phyloP scores from a whole-genome alignment of 805 yeast species.

The Barnettozyma populi region DNA sequence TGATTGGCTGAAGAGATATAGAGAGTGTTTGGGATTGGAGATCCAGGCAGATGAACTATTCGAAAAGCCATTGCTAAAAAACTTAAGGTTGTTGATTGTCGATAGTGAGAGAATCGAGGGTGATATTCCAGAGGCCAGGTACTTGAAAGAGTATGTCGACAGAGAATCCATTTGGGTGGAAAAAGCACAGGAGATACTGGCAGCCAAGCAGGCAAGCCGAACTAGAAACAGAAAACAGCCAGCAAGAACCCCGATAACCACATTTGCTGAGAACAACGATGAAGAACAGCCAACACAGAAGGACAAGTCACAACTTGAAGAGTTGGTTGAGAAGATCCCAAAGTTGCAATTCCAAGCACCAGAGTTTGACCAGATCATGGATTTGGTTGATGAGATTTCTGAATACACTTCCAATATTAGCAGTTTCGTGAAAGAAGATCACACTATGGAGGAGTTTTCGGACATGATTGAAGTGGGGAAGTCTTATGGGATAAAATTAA shows the following conservation, averaged over 20 bases:
- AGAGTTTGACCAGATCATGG: conserved; percentile 56
- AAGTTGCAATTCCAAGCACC: conserved; percentile 44
- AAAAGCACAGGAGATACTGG: conserved; percentile 46
- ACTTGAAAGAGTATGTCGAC: conserved; percentile 37
- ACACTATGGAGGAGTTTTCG: conserved; percentile 38
- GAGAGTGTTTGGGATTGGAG: conserved; percentile 28
- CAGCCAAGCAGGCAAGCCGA: conserved; percentile 37
- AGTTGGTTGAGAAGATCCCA: conserved; percentile 42
- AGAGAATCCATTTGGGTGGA: conserved; percentile 48
- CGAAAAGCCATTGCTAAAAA: conserved; percentile 42
- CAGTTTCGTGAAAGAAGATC: conserved; percentile 30
- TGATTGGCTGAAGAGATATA: conserved; percentile 47
- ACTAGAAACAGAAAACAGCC: conserved; percentile 18
- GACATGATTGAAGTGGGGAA: conserved; percentile 54
- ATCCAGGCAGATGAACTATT: conserved; percentile 20
- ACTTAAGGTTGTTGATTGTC: conserved; percentile 36
- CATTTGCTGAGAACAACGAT: not conserved
- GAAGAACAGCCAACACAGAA: conserved; percentile 13
- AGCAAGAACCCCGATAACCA: not conserved
- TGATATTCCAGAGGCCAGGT: conserved; percentile 31
- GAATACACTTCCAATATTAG: conserved; percentile 45
- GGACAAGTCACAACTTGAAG: conserved; percentile 10
- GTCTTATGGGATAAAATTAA: conserved; percentile 52
- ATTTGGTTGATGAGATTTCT: conserved; percentile 45
- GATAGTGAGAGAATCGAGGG: conserved; percentile 54